Percentiles rank a stretch among this genome's conserved stretches.
phyloP scores from a whole-genome alignment of 1,139 yeast genomes.

The Taiozyma sp. region DNA sequence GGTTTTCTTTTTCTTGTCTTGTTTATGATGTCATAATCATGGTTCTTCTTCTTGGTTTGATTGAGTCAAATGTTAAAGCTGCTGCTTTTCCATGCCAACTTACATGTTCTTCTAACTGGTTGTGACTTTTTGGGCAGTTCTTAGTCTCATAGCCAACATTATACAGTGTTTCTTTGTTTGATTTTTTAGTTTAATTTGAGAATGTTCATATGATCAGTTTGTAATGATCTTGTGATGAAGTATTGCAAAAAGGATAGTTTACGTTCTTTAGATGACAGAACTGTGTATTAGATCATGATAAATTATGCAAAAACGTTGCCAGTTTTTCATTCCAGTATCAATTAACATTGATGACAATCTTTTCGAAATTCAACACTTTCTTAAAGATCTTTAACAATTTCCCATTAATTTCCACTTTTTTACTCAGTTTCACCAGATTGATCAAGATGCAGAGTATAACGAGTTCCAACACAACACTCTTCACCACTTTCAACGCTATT shows the following conservation, averaged over 20 bases:
- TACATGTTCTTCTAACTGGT: background rate
- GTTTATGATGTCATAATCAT: background rate
- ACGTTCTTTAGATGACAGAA: too few species aligned
- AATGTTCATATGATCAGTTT: background rate
- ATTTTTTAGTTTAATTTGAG: background rate
- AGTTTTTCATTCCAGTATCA: constrained; percentile 1
- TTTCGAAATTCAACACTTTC: constrained; percentile 16
- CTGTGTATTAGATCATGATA: too few species aligned
- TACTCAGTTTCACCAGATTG: constrained; percentile 16
- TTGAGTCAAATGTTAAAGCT: background rate
- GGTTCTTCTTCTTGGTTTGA: background rate
- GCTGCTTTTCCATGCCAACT: background rate
- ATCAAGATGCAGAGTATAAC: constrained; percentile 14
- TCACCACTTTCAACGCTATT: constrained; percentile 8
- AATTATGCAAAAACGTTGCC: background rate
- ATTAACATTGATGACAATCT: constrained; percentile 16
- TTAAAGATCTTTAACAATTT: constrained; percentile 10
- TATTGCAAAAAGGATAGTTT: too few species aligned
- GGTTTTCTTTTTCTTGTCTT: background rate
- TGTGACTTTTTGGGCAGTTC: background rate
- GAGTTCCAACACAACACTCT: constrained; percentile 14
- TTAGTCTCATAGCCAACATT: background rate
- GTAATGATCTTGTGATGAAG: background rate
- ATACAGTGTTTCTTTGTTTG: background rate
- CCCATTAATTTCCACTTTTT: constrained; percentile 13